Evolutionary conservation across 2,329 filamentous ascomycete genomes (phyloP), one percentile per base, ranked within the genome.

Genomic region (Saccharata proteae): DNA sequence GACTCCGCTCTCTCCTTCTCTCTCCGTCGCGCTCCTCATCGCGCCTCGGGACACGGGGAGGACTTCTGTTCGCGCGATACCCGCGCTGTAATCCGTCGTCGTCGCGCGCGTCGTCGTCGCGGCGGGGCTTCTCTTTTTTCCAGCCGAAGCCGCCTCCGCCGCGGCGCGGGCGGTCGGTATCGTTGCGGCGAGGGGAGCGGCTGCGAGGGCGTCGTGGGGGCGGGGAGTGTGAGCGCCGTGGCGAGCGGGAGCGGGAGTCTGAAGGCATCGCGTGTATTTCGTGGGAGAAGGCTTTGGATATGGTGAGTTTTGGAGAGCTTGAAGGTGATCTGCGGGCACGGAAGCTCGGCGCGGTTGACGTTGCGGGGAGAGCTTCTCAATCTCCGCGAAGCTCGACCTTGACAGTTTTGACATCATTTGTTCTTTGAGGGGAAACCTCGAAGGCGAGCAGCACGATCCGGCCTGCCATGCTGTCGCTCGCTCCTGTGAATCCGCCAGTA

Each of bases 81-180:
- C 35, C 35, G 22, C 38, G 37, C 19, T 41, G 28, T 4, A 30
- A 33, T 16, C 27, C 27, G 32, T 43, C 48, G 21, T 44, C 36
- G 8, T 37, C 36, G 10, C 32, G 36, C 3, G 42, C 38, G 14
- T 38, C 37, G 15, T 43, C 44, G 26, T 44, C 39, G n/a, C 29
- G 33, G 6, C 28, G 27, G 5, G 33, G 33, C 43, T 62, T 67
- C 32, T 71, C 68, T n/a, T n/a, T n/a, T 43, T 76, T 77, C 61
- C 67, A 75, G 41, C 64, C 65, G 42, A 76, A 71, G 7, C 70
- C 69, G 4, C 67, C 64, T 35, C 56, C 59, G 40, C 49, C 60
- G 26, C 56, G 53, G 42, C 53, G 25, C 18, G 46, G 42, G 40
- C 32, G 30, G 32, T 30, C 24, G 16, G 13, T 13, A 12, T 29